phyloP scores from a whole-genome alignment of 768 basidiomycete genomes.

The Rossbeevera mucosa region DNA sequence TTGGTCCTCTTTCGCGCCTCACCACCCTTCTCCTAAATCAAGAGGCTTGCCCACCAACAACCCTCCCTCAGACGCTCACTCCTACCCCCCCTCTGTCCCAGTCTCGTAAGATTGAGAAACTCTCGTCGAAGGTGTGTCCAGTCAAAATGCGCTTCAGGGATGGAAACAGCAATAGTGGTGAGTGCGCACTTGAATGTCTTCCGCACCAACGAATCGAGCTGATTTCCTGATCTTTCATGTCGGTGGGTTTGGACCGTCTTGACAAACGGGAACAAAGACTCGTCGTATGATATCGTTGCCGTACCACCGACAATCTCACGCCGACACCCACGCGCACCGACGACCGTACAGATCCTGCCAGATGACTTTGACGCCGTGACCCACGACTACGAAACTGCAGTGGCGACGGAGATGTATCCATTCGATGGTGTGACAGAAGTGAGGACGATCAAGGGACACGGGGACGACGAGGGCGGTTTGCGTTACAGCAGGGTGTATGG shows the following conservation, averaged over 20 bases:
- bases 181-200: constrained; percentile 7
- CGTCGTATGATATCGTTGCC: constrained; percentile 30
- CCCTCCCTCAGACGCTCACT: neutral
- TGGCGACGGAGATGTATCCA: constrained; percentile 22
- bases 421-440: constrained; percentile 25
- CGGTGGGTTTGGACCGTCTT: constrained; percentile 3
- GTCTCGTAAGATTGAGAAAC: constrained; percentile 1
- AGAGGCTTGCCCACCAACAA: neutral
- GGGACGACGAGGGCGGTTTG: constrained; percentile 3
- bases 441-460: constrained; percentile 11
- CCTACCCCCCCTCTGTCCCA: neutral
- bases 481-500: constrained; percentile 30
- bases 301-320: constrained; percentile 11
- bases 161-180: constrained; percentile 28
- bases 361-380: constrained; percentile 31
- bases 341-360: constrained; percentile 28
- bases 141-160: constrained; percentile 23
- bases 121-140: neutral
- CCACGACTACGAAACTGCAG: constrained; percentile 24
- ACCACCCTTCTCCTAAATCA: neutral
- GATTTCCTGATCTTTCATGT: constrained; percentile 14
- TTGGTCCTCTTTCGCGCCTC: neutral
- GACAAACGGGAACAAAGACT: constrained; percentile 20
- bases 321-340: constrained; percentile 29
- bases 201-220: neutral